Base-by-base conservation (phyloP, 1,284 basidiomycete species). In the Rhodofomes roseus region DNA sequence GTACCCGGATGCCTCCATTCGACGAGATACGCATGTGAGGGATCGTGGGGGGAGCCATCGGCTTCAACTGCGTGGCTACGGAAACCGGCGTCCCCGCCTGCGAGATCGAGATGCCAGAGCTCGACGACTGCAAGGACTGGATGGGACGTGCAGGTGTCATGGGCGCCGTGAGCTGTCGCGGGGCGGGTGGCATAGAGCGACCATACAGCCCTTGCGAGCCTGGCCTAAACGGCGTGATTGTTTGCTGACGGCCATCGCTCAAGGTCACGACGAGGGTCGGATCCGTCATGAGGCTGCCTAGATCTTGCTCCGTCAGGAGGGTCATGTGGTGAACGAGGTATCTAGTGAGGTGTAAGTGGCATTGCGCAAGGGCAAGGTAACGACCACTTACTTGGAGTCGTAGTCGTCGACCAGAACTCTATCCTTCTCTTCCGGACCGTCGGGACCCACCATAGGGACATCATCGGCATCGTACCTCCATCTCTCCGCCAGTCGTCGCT, bases 381-480 rank as follows among this genome's bases (percentile, higher is more conserved):
- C 36, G 36, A 58, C 60, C 20, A 73, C 81, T 57, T 73, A 89
- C 85, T 77, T 81, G 4, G 82, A 70, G 61, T 84, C 80, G 63
- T 81, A 90, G 63, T 93, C 90, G 65, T 93, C 89, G 14, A 91
- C 71, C 22, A 93, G 72, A 0, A 82, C 69, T 14, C 90, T 78
- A 68, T 87, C 86, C 66, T 85, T 86, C 68, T 86, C 91, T 54
- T 87, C 89, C 25, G 77, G 65, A n/a, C 87, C 87, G 50, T 81
- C 81, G 2, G 83, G 80, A 20, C 81, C 85, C 62, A 80, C 72
- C 0, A 81, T 72, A 1, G 85, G 84, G 39, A 67, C 72, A 61
- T 90, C 87, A 60, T 90, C 89, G 16, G 73, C 68, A 64, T 93
- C 89, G 67, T 84, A 92, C 64, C 79, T 77, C 89, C 90, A 90